Evolutionary conservation across 768 basidiomycete species (phyloP).

Genomic region (Cyclocybe aegerita): DNA sequence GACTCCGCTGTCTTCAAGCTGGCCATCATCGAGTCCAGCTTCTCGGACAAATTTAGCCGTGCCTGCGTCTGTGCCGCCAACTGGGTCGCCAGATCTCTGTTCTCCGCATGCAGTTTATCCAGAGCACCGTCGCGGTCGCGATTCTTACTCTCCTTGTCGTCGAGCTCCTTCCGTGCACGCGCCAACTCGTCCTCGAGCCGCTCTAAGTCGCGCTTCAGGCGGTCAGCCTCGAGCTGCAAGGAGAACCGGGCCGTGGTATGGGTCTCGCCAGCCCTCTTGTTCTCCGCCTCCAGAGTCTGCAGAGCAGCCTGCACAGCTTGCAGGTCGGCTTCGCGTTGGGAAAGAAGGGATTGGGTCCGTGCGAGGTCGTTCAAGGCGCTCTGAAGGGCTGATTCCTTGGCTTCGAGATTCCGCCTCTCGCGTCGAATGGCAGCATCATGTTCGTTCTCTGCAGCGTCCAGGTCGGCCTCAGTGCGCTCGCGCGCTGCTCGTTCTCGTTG

Average conservation of each 20-base stretch:
- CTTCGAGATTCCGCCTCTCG: constrained; percentile 64
- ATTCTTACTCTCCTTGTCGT: constrained; percentile 60
- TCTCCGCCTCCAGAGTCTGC: constrained; percentile 71
- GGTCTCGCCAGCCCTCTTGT: constrained; percentile 78
- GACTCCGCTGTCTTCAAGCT: constrained; percentile 64
- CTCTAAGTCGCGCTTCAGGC: constrained; percentile 81
- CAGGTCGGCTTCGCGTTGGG: constrained; percentile 76
- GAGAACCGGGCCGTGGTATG: constrained; percentile 83
- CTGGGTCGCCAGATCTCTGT: constrained; percentile 76
- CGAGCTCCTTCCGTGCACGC: constrained; percentile 67
- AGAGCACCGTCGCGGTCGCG: constrained; percentile 72
- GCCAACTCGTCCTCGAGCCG: constrained; percentile 77
- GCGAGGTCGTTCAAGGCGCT: constrained; percentile 63
- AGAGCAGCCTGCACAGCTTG: constrained; percentile 70
- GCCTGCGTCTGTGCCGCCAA: constrained; percentile 87
- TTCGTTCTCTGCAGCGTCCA: constrained; percentile 58
- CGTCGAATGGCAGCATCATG: constrained; percentile 61
- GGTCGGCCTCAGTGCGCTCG: constrained; percentile 51
- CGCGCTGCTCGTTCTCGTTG: constrained; percentile 58
- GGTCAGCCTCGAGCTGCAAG: constrained; percentile 86
- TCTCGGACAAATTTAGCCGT: constrained; percentile 82
- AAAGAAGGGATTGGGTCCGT: constrained; percentile 60
- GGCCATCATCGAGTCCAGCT: constrained; percentile 72
- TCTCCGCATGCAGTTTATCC: constrained; percentile 77
- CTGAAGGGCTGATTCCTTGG: constrained; percentile 67